Conservation (phyloP, 768 basidiomycete species). For the Hypholoma sublateritium region DNA sequence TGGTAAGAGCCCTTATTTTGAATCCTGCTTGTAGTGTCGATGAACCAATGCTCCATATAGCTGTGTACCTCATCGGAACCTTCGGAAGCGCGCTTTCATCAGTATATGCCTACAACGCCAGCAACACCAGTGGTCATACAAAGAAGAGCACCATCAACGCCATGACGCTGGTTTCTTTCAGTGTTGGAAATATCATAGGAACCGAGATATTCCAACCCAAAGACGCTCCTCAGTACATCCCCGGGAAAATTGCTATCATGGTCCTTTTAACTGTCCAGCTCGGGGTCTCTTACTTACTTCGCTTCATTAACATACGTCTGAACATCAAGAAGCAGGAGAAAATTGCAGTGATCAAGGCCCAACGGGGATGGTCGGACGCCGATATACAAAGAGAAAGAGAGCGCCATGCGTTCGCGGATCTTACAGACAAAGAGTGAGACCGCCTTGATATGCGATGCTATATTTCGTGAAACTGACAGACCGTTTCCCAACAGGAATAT, state of each 20-base stretch:
- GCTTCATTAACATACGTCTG: conserved; percentile 53
- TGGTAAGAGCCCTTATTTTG: conserved; percentile 31
- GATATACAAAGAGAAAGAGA: conserved; percentile 61
- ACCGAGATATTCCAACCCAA: conserved; percentile 62
- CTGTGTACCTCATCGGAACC: conserved; percentile 48
- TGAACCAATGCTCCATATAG: conserved; percentile 24
- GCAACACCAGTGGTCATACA: conserved; percentile 63
- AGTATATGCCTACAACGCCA: conserved; percentile 64
- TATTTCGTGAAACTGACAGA: background rate
- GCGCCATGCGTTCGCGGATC: conserved; percentile 59
- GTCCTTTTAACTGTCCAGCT: conserved; percentile 55
- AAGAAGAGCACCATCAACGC: conserved; percentile 71
- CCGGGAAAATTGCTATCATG: conserved; percentile 67
- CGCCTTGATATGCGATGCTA: background rate
- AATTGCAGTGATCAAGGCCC: conserved; percentile 43
- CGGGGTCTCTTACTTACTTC: conserved; percentile 44
- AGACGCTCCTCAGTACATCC: conserved; percentile 62
- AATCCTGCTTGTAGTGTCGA: background rate
- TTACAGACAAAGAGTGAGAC: conserved; percentile 62
- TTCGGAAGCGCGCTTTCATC: conserved; percentile 61
- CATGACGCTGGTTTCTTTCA: conserved; percentile 55
- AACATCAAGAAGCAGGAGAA: conserved; percentile 45
- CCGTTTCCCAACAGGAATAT: conserved; percentile 40
- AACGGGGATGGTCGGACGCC: conserved; percentile 54
- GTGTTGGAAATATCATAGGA: conserved; percentile 61